Evolutionary conservation across 306 rosid genomes (phyloP), one percentile per base, ranked within the genome.

Genomic region (Lagenaria siceraria): DNA sequence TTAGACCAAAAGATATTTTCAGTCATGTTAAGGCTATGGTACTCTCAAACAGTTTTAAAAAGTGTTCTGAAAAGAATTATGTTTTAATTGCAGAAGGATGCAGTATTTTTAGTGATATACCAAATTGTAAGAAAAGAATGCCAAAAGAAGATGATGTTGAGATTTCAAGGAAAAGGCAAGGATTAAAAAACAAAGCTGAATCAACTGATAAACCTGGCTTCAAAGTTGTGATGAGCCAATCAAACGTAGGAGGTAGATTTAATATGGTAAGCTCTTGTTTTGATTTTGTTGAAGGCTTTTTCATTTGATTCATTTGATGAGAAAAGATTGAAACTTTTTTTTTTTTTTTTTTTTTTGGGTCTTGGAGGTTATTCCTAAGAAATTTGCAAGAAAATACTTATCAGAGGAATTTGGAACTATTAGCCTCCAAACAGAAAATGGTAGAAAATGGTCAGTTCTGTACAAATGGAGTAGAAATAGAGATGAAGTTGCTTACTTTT

Each of bases 391-490:
- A 17, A 46, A 25, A 14, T 46, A 70, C 9, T 70, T 70, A 24
- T 4, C 4, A 0, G 53, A 70, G 7, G 22, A 70, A 35, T 1
- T 1, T 4, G 38, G 27, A 8, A 29, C 9, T 2, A 18, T 55
- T 14, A 55, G 14, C 27, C 27, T 85, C 31, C 36, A 13, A 15
- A 43, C 27, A n/a, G 11, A 51, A 64, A 69, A 77, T 21, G 61
- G 73, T 33, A 66, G 51, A 77, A 53, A 13, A 36, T 79, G 85
- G 85, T 19, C 78, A 35, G 69, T 77, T 24, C 6, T 46, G 7
- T 79, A 46, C 52, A 49, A 10, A 25, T 31, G 40, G 55, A 13
- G 13, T 10, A 6, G 2, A n/a, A 21, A 2, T 22, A 19, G 2
- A 14, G 18, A 5, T 13, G 6, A 70, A 13, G 27, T 7, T 43